Conservation (phyloP, 495 filamentous ascomycete species). For the Achaetomiella virescens region DNA sequence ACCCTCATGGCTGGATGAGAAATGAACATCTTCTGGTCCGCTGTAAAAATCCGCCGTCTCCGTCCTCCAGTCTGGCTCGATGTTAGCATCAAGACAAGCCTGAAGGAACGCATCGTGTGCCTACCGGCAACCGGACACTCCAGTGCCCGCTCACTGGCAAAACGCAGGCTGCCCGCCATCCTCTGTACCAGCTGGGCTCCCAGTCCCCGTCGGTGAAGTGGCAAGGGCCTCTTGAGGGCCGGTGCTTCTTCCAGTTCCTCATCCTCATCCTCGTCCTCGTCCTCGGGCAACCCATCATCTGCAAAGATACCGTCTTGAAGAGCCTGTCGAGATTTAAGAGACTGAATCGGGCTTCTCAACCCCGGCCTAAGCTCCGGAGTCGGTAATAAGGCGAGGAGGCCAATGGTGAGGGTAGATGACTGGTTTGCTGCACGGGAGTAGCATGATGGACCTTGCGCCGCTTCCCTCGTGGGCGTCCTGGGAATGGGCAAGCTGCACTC, state of each 20-base stretch:
- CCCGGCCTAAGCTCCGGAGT: constrained; percentile 23
- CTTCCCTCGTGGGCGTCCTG: constrained; percentile 24
- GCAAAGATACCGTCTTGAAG: constrained; percentile 18
- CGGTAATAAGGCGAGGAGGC: constrained; percentile 21
- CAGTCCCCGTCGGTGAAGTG: constrained; percentile 34
- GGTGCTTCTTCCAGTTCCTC: constrained; percentile 10
- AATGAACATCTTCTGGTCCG: constrained; percentile 56
- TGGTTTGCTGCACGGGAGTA: constrained; percentile 12
- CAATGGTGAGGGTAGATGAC: constrained; percentile 25
- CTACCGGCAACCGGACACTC: constrained; percentile 32
- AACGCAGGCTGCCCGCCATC: constrained; percentile 33
- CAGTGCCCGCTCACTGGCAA: constrained; percentile 28
- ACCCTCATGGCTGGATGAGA: constrained; percentile 50
- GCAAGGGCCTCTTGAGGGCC: constrained; percentile 19
- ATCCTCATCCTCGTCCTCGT: constrained; percentile 19
- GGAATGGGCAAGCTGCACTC: constrained; percentile 24
- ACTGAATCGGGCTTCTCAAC: constrained; percentile 34
- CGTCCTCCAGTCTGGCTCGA: constrained; percentile 58
- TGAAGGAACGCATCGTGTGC: neutral
- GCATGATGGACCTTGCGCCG: constrained; percentile 36
- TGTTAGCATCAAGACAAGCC: neutral
- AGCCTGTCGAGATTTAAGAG: constrained; percentile 27
- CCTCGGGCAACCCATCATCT: constrained; percentile 28
- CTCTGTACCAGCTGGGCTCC: constrained; percentile 39
- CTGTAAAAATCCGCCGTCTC: constrained; percentile 70